Evolutionary conservation across 352 stramenopile genomes (phyloP).

Genomic region (Albugo candida): DNA sequence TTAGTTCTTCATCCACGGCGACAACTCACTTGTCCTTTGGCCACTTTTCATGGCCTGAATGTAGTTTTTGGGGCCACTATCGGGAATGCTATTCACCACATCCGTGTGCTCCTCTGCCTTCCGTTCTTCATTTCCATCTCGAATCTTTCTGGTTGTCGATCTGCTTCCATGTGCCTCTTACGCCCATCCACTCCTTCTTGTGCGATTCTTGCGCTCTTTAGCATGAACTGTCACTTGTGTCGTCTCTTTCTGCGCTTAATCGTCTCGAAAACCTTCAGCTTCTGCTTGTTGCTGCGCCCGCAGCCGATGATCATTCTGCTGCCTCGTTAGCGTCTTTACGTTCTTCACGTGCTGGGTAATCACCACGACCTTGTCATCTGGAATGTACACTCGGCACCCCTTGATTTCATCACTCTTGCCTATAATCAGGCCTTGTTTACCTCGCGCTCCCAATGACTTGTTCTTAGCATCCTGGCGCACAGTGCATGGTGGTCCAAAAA

Average conservation of each 20-base stretch:
- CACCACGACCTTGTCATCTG: neutral
- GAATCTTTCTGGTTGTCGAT: too few species aligned
- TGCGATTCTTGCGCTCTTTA: too few species aligned
- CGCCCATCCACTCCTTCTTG: too few species aligned
- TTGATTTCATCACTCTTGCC: too few species aligned
- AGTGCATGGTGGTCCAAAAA: neutral
- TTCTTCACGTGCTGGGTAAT: neutral
- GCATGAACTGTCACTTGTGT: neutral
- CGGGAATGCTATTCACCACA: constrained; percentile 1
- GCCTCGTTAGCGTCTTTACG: neutral
- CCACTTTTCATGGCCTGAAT: constrained; percentile 2
- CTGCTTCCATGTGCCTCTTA: too few species aligned
- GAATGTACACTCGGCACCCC: neutral
- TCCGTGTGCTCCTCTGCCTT: neutral
- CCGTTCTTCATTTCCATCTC: too few species aligned
- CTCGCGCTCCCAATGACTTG: neutral
- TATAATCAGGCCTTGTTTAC: neutral
- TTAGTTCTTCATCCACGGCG: constrained; percentile 1
- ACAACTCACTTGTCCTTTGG: constrained; percentile 1
- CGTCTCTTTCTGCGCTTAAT: neutral
- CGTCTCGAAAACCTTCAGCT: neutral
- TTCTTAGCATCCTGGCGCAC: neutral
- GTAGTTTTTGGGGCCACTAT: constrained; percentile 8
- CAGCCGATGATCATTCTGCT: neutral
- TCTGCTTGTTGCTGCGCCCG: neutral